A percentile compares a stretch with the other conserved stretches of the same genome.
Evolutionary conservation across 2,329 filamentous ascomycete species (phyloP).

Genomic region (Zasmidium cellare): DNA sequence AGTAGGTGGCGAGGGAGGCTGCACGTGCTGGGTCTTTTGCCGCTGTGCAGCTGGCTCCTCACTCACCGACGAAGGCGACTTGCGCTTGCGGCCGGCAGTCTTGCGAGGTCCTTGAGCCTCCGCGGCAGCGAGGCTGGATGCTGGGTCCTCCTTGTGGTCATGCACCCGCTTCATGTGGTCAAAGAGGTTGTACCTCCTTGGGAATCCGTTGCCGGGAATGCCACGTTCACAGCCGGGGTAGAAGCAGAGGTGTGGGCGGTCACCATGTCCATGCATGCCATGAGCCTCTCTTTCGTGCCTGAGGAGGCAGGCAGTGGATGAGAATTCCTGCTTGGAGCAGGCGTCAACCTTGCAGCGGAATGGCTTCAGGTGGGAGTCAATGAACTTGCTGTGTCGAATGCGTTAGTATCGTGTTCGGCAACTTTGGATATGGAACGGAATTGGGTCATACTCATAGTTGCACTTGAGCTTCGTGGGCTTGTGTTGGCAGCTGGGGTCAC

Average conservation of each 20-base stretch:
- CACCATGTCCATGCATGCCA: slow-evolving; percentile 90
- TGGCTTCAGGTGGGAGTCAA: slow-evolving; percentile 94
- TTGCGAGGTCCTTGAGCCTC: slow-evolving; percentile 19
- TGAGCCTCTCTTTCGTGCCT: slow-evolving; percentile 95
- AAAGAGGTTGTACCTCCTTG: slow-evolving; percentile 89
- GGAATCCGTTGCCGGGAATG: slow-evolving; percentile 81
- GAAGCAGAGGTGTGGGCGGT: slow-evolving; percentile 86
- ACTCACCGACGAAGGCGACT: slow-evolving; percentile 21
- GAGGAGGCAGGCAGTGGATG: slow-evolving; percentile 90
- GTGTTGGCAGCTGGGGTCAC: slow-evolving; percentile 72
- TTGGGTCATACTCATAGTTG: slow-evolving; percentile 85
- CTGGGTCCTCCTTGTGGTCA: slow-evolving; percentile 48
- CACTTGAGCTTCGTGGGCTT: slow-evolving; percentile 95
- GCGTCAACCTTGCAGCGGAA: slow-evolving; percentile 87
- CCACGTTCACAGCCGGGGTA: slow-evolving; percentile 86
- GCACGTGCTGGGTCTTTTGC: slow-evolving; percentile 11
- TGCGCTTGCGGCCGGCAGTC: slow-evolving; percentile 29
- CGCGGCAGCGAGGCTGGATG: slow-evolving; percentile 7
- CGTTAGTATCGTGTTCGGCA: slow-evolving; percentile 9
- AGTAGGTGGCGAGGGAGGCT: slow-evolving; percentile 12
- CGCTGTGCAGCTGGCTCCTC: slow-evolving; percentile 24
- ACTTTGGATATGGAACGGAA: slow-evolving; percentile 12
- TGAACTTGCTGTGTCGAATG: slow-evolving; percentile 73
- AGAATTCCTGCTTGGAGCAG: slow-evolving; percentile 86
- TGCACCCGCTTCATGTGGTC: slow-evolving; percentile 98